Percentiles rank a stretch among this genome's conserved stretches.
These are phyloP conservation scores for Incumbomyces lentus DNA, from an alignment of 2,329 filamentous ascomycete species.

Conservation along the genomic window DNA sequence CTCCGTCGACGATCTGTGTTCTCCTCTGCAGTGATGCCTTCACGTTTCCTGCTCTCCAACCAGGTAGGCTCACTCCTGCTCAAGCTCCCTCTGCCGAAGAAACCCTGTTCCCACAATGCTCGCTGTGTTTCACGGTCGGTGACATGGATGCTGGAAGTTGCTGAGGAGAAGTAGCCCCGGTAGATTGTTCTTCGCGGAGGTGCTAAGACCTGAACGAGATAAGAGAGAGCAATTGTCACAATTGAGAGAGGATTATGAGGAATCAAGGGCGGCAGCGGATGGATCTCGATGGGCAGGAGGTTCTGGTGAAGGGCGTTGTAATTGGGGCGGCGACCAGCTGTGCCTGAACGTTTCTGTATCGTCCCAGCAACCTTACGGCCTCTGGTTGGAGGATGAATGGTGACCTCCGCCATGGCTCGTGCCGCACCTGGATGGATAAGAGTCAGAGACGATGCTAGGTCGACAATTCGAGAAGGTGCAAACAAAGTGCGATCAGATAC, in stretches of 20 bases:
- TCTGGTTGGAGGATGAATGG: background rate
- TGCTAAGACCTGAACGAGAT: conserved; percentile 60
- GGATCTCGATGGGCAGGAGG: conserved; percentile 67
- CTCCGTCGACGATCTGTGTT: conserved; percentile 65
- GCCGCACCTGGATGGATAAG: background rate
- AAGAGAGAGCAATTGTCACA: conserved; percentile 66
- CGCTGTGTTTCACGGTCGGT: conserved; percentile 65
- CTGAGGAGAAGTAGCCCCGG: conserved; percentile 66
- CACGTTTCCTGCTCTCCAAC: conserved; percentile 71
- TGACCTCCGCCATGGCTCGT: conserved; percentile 1
- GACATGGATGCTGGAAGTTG: conserved; percentile 75
- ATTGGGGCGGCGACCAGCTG: conserved; percentile 34
- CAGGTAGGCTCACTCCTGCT: conserved; percentile 93
- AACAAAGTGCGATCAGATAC: conserved; percentile 59
- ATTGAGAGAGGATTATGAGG: conserved; percentile 87
- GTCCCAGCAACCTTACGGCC: background rate
- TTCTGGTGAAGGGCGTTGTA: conserved; percentile 71
- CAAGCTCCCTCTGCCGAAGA: conserved; percentile 88
- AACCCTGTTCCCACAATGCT: conserved; percentile 89
- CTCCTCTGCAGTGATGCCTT: conserved; percentile 72
- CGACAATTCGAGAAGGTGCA: background rate
- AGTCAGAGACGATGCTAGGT: background rate
- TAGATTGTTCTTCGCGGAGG: conserved; percentile 54
- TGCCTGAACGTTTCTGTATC: background rate
- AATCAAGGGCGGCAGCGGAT: conserved; percentile 78